A percentile compares a stretch with the other conserved stretches of the same genome.
These are phyloP conservation scores for Mycena maculata DNA, from an alignment of 768 basidiomycete species.

Conservation along the genomic window DNA sequence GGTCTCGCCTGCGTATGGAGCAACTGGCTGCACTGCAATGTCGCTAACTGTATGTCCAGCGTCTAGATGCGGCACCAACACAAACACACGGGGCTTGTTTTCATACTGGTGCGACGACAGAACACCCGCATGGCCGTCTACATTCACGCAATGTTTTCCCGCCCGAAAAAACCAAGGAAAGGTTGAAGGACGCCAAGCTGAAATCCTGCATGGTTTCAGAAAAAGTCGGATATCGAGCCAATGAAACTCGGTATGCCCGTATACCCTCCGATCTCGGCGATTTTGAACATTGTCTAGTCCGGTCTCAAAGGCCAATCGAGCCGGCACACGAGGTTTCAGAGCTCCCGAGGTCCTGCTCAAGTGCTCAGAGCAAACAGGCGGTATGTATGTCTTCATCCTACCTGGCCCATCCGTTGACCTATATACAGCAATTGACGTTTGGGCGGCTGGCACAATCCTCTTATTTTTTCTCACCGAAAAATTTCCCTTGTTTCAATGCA, in stretches of 20 bases:
- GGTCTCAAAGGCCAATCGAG: conserved; percentile 91
- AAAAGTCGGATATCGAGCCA: conserved; percentile 80
- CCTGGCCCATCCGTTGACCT: conserved; percentile 4
- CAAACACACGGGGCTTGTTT: conserved; percentile 72
- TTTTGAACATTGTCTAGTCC: conserved; percentile 58
- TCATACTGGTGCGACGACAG: conserved; percentile 74
- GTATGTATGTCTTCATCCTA: conserved; percentile 57
- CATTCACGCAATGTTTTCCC: conserved; percentile 57
- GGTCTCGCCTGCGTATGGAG: conserved; percentile 87
- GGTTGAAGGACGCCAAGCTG: conserved; percentile 69
- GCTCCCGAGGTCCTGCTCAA: conserved; percentile 97
- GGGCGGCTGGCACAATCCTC: conserved; percentile 93
- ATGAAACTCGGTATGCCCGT: conserved; percentile 72
- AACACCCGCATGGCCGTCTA: conserved; percentile 77
- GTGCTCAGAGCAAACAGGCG: conserved; percentile 92
- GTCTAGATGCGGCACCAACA: conserved; percentile 58
- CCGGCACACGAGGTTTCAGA: conserved; percentile 96
- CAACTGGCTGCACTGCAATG: neutral
- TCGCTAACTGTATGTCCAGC: conserved; percentile 48
- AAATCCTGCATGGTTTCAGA: conserved; percentile 69
- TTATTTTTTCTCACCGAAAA: conserved; percentile 93
- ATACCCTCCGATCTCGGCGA: neutral
- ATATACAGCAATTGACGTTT: conserved; percentile 89
- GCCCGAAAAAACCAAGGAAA: conserved; percentile 61
- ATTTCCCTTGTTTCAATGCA: conserved; percentile 94